These are phyloP conservation scores for Nannochloropsis gaditana DNA, from an alignment of 108 stramenopile genomes.

Conservation along the genomic window DNA sequence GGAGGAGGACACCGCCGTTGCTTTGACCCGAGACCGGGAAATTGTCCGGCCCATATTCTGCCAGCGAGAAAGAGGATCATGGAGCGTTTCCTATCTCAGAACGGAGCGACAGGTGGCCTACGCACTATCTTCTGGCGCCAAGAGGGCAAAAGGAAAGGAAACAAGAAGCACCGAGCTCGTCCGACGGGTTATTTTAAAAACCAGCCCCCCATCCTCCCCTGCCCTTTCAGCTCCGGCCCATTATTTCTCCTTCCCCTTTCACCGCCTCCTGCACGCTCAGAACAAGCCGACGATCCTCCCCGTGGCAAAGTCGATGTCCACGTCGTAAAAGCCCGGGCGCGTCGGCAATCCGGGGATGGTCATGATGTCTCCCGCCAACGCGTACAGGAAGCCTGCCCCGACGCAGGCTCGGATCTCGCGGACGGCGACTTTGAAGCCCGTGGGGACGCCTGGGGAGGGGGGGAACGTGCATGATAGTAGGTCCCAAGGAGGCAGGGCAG, in stretches of 20 bases:
- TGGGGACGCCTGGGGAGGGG: slow-evolving; percentile 24
- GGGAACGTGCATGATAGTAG: background rate
- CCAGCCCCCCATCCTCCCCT: background rate
- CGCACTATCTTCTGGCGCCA: too few relatives aligned
- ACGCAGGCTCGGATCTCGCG: slow-evolving; percentile 90
- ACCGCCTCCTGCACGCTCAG: slow-evolving; percentile 46
- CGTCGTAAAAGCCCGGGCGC: slow-evolving; percentile 97
- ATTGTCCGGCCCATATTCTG: too few relatives aligned
- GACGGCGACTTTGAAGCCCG: slow-evolving; percentile 58
- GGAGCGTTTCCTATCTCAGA: too few relatives aligned
- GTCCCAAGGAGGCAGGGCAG: background rate
- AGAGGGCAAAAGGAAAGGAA: too few relatives aligned
- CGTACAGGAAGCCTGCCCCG: slow-evolving; percentile 94
- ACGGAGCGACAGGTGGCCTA: too few relatives aligned
- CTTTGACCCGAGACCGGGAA: too few relatives aligned
- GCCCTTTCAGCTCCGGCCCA: background rate
- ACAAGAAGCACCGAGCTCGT: too few relatives aligned
- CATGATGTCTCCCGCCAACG: slow-evolving; percentile 96
- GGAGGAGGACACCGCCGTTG: too few relatives aligned
- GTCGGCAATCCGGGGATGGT: slow-evolving; percentile 98
- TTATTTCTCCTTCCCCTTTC: background rate
- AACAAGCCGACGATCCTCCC: slow-evolving; percentile 94
- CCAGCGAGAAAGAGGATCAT: too few relatives aligned
- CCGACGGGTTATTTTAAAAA: too few relatives aligned
- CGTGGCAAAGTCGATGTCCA: slow-evolving; percentile 83